Conservation (phyloP, 164 flowering plant species). For the Kingdonia uniflora region DNA sequence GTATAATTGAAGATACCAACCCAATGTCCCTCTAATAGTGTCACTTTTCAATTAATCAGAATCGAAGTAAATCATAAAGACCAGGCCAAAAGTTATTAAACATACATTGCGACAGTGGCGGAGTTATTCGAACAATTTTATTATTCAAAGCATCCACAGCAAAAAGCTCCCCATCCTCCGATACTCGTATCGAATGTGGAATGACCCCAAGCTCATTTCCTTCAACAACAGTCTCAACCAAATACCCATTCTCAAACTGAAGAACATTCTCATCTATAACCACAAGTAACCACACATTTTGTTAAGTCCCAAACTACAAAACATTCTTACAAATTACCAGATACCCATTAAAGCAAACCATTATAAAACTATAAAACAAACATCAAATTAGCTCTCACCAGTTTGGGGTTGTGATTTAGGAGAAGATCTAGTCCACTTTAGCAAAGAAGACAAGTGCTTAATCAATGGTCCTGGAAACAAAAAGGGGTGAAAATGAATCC, state of each 20-base stretch:
- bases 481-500: conserved; percentile 3
- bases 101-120: conserved; percentile 93
- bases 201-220: conserved; percentile 81
- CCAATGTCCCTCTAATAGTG: too few species aligned
- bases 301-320: too few species aligned
- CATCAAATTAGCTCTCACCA: conserved; percentile 30
- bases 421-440: conserved; percentile 71
- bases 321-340: not conserved
- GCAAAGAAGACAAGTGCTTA: conserved; percentile 59
- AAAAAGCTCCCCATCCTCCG: conserved; percentile 83
- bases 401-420: conserved; percentile 46
- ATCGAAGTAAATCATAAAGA: too few species aligned
- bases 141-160: conserved; percentile 83
- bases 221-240: conserved; percentile 87
- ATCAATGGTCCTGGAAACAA: conserved; percentile 52
- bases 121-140: conserved; percentile 80
- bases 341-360: conserved; percentile 9
- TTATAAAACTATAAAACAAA: conserved; percentile 8
- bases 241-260: conserved; percentile 87
- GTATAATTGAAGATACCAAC: too few species aligned
- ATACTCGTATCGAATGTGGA: conserved; percentile 70
- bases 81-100: not conserved
- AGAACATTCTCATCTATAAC: conserved; percentile 61
- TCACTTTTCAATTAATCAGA: too few species aligned
- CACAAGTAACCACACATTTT: not conserved